These are phyloP conservation scores for Vicia faba DNA, from an alignment of 306 rosid genomes.

Conservation along the genomic window DNA sequence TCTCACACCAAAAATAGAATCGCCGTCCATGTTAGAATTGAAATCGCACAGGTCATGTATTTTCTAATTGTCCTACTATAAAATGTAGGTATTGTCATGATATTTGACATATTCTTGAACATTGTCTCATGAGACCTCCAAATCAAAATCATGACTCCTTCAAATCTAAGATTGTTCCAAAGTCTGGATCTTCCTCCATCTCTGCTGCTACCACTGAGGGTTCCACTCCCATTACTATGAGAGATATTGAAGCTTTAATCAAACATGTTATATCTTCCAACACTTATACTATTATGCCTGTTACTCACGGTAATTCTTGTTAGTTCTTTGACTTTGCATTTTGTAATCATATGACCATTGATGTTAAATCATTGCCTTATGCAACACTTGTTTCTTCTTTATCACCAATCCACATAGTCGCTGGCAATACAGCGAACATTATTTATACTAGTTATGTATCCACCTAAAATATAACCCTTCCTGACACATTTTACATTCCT, in stretches of 20 bases:
- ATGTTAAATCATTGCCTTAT: not conserved
- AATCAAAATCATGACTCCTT: too few species aligned
- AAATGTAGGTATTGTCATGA: too few species aligned
- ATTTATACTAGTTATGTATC: not conserved
- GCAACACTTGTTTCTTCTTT: not conserved
- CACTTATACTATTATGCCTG: not conserved
- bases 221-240: too few species aligned
- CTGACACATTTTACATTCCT: not conserved
- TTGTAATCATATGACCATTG: not conserved
- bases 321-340: not conserved
- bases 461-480: not conserved
- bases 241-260: not conserved
- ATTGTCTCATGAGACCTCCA: too few species aligned
- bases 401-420: not conserved
- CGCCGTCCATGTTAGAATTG: too few species aligned
- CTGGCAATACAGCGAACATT: not conserved
- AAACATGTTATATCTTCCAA: slow-evolving; percentile 6
- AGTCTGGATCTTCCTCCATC: too few species aligned
- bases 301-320: not conserved
- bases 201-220: too few species aligned
- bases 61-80: too few species aligned
- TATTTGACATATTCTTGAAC: too few species aligned
- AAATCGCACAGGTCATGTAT: too few species aligned
- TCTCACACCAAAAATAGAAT: too few species aligned
- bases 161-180: too few species aligned